Evolutionary conservation across 2,329 filamentous ascomycete species (phyloP).

Genomic region (Calonectria leucothoes): DNA sequence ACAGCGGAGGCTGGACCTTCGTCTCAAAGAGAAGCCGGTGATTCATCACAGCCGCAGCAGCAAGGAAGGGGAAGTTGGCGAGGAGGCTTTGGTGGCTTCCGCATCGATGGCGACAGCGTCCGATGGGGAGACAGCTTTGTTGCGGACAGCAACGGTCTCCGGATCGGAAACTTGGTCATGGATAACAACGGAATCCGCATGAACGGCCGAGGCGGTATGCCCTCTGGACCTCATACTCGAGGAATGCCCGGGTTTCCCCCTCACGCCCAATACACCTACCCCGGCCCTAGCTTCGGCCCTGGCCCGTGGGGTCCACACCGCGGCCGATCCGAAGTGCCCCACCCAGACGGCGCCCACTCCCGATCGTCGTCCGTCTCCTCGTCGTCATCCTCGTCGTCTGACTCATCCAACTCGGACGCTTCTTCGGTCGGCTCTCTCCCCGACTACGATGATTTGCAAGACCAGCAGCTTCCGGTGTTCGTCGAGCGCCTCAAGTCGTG

Average conservation of each 20-base stretch:
- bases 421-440: slow-evolving; percentile 66
- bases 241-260: slow-evolving; percentile 9
- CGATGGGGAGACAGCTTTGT: slow-evolving; percentile 56
- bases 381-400: slow-evolving; percentile 49
- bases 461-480: slow-evolving; percentile 60
- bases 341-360: slow-evolving; percentile 33
- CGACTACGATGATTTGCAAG: slow-evolving; percentile 61
- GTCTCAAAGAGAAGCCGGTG: slow-evolving; percentile 19
- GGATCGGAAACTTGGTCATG: slow-evolving; percentile 57
- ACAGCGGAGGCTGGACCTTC: slow-evolving; percentile 20
- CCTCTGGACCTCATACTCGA: background rate
- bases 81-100: slow-evolving; percentile 47
- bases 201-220: slow-evolving; percentile 11
- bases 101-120: slow-evolving; percentile 56
- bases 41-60: slow-evolving; percentile 14
- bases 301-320: slow-evolving; percentile 12
- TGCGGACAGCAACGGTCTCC: slow-evolving; percentile 57
- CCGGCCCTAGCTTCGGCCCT: slow-evolving; percentile 23
- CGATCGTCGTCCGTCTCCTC: slow-evolving; percentile 51
- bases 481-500: slow-evolving; percentile 59
- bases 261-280: slow-evolving; percentile 1
- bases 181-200: slow-evolving; percentile 53
- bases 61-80: slow-evolving; percentile 18
- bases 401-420: slow-evolving; percentile 36
- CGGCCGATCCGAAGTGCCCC: slow-evolving; percentile 26